phyloP scores from a whole-genome alignment of 768 basidiomycete species.

The Hericium rajendrae region DNA sequence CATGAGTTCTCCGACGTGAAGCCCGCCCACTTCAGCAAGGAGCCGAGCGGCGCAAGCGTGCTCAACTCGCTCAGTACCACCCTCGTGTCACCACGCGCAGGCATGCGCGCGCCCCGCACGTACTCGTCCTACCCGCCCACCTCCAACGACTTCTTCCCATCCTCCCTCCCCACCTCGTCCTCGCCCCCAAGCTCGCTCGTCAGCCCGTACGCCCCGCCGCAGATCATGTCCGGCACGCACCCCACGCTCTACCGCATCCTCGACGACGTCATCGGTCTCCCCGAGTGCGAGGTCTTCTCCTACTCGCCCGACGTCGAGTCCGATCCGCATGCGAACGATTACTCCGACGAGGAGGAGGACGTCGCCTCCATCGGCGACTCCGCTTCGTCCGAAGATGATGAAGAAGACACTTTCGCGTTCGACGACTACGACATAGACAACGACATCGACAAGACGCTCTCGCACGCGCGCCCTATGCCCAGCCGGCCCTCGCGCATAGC shows the following conservation, averaged over 20 bases:
- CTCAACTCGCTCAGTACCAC: conserved; percentile 82
- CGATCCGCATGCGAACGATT: conserved; percentile 86
- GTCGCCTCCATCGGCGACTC: conserved; percentile 56
- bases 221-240: conserved; percentile 75
- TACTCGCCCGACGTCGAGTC: conserved; percentile 89
- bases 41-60: conserved; percentile 63
- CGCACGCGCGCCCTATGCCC: conserved; percentile 12
- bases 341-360: conserved; percentile 73
- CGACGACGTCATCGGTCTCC: conserved; percentile 81
- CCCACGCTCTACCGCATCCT: conserved; percentile 82
- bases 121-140: conserved; percentile 83
- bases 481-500: conserved; percentile 14
- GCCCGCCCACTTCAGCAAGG: conserved; percentile 82
- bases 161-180: conserved; percentile 61
- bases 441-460: conserved; percentile 48
- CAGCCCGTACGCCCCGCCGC: conserved; percentile 63
- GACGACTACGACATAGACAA: conserved; percentile 76
- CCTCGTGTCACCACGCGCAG: conserved; percentile 62
- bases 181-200: conserved; percentile 53
- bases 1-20: conserved; percentile 92
- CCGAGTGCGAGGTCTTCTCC: conserved; percentile 92
- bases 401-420: conserved; percentile 67
- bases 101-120: conserved; percentile 60
- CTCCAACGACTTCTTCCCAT: conserved; percentile 63
- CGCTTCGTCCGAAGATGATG: conserved; percentile 50